Conservation (phyloP, 2,329 filamentous ascomycete genomes). For the Talaromyces funiculosus region DNA sequence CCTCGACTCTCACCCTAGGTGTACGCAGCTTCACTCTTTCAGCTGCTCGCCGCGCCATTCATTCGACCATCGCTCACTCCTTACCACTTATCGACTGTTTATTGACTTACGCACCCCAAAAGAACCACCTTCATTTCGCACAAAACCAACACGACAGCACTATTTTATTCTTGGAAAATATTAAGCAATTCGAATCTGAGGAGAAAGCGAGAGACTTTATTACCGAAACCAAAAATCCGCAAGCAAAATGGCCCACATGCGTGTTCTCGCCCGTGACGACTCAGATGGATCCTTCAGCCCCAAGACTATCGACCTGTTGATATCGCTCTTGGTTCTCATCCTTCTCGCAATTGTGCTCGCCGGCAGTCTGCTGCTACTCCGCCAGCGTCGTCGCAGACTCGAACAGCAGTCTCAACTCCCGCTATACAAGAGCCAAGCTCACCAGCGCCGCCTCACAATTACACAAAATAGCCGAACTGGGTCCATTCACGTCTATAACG, state of each 20-base stretch:
- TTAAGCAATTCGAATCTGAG: not conserved
- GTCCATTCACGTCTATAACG: slow-evolving; percentile 68
- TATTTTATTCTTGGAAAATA: not conserved
- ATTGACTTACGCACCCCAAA: slow-evolving; percentile 15
- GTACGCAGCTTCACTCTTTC: slow-evolving; percentile 62
- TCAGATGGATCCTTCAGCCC: slow-evolving; percentile 48
- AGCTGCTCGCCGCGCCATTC: slow-evolving; percentile 51
- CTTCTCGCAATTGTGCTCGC: slow-evolving; percentile 65
- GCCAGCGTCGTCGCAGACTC: slow-evolving; percentile 55
- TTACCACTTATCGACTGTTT: slow-evolving; percentile 8
- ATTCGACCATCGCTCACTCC: slow-evolving; percentile 26
- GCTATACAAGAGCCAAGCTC: slow-evolving; percentile 51
- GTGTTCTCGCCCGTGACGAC: slow-evolving; percentile 47
- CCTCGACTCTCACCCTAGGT: slow-evolving; percentile 34
- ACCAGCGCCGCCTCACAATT: slow-evolving; percentile 55
- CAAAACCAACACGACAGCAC: slow-evolving; percentile 9
- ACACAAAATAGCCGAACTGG: slow-evolving; percentile 56
- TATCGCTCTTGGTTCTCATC: slow-evolving; percentile 71
- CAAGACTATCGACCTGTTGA: slow-evolving; percentile 68
- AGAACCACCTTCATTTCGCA: slow-evolving; percentile 16
- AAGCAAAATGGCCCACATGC: slow-evolving; percentile 35
- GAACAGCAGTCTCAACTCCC: slow-evolving; percentile 52
- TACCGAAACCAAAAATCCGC: not conserved
- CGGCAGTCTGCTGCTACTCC: slow-evolving; percentile 65
- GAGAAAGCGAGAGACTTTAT: not conserved